Evolutionary conservation across 2,329 filamentous ascomycete species (phyloP).

Genomic region (Colletotrichum scovillei): DNA sequence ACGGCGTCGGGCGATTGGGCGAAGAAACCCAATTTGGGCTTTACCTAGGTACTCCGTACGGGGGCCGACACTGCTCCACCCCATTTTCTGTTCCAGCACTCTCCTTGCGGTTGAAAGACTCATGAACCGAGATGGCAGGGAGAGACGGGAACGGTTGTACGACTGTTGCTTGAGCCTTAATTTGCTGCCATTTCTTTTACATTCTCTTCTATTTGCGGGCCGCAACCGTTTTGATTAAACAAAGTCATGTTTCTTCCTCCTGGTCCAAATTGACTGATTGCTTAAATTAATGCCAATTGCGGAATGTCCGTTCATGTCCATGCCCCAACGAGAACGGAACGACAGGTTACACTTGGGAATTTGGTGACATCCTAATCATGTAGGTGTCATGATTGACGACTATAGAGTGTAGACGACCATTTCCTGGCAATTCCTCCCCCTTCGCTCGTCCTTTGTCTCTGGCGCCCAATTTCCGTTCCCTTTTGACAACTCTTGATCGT

Average conservation of each 20-base stretch:
- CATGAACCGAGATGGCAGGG: conserved; percentile 29
- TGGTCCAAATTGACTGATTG: background rate
- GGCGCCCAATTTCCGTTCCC: conserved; percentile 7
- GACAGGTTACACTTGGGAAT: background rate
- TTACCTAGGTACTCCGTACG: background rate
- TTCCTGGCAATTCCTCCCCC: background rate
- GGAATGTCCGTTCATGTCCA: background rate
- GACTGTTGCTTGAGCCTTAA: background rate
- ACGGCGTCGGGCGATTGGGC: conserved; percentile 27
- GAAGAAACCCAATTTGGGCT: conserved; percentile 7
- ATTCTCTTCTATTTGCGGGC: background rate
- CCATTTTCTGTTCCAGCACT: conserved; percentile 19
- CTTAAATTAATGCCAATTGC: background rate
- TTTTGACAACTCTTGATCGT: conserved; percentile 22
- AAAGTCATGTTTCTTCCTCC: background rate
- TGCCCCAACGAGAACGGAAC: conserved; percentile 13
- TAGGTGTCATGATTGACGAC: conserved; percentile 5
- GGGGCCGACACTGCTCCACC: conserved; percentile 17
- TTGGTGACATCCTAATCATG: background rate
- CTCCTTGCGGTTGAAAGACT: conserved; percentile 17
- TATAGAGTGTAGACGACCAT: background rate
- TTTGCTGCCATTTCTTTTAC: conserved; percentile 1
- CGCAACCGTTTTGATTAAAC: background rate
- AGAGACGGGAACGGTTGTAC: background rate
- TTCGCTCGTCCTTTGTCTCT: background rate